These are phyloP conservation scores for Halenospora varia DNA, from an alignment of 495 filamentous ascomycete genomes.

Conservation along the genomic window DNA sequence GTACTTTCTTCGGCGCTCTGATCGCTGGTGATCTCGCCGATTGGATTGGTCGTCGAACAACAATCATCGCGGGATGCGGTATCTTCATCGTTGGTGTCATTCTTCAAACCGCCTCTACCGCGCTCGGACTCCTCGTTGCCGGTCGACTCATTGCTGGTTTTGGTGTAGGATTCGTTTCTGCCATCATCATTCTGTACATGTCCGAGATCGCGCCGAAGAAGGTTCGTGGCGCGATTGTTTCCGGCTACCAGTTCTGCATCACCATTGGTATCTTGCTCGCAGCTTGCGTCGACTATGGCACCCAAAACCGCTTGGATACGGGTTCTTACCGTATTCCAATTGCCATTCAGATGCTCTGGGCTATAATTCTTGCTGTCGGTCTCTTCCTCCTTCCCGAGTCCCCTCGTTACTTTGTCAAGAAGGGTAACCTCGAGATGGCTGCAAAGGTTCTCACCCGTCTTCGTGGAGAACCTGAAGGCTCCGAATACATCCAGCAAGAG, in stretches of 20 bases:
- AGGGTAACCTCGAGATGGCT: slow-evolving; percentile 51
- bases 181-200: slow-evolving; percentile 60
- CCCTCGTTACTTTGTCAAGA: slow-evolving; percentile 57
- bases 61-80: slow-evolving; percentile 57
- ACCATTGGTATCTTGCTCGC: slow-evolving; percentile 72
- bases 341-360: slow-evolving; percentile 62
- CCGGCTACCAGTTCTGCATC: slow-evolving; percentile 68
- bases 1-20: slow-evolving; percentile 84
- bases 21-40: slow-evolving; percentile 68
- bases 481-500: slow-evolving; percentile 62
- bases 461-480: slow-evolving; percentile 52
- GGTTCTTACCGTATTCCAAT: slow-evolving; percentile 73
- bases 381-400: slow-evolving; percentile 56
- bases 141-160: slow-evolving; percentile 79
- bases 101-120: slow-evolving; percentile 66
- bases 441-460: slow-evolving; percentile 42
- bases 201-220: slow-evolving; percentile 61
- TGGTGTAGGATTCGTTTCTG: slow-evolving; percentile 78
- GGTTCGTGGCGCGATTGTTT: slow-evolving; percentile 65
- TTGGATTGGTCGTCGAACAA: slow-evolving; percentile 66
- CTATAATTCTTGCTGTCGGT: slow-evolving; percentile 54
- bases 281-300: slow-evolving; percentile 68
- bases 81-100: slow-evolving; percentile 79
- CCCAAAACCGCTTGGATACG: slow-evolving; percentile 52
- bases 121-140: slow-evolving; percentile 66